Base-by-base conservation (phyloP, 306 rosid genomes). In the Benincasa hispida region DNA sequence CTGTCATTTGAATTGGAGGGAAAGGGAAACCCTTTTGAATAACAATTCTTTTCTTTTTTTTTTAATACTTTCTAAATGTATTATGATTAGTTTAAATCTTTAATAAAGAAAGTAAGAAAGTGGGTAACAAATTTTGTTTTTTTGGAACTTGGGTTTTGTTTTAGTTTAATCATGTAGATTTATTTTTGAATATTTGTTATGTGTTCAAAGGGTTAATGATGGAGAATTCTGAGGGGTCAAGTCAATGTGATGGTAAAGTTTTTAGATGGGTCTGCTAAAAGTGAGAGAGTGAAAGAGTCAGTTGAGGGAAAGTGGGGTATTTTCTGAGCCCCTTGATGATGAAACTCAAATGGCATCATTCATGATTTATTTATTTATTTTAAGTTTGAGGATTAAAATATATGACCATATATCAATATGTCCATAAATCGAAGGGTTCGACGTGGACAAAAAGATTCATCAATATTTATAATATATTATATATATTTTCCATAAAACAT, bases 101-200 rank as follows among this genome's bases (percentile, higher is more conserved):
- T 34, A 35, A 34, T 65, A 35, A 65, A 65, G 72, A 35, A 65
- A 65, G 72, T 65, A 65, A 65, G 72, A 35, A 65, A 65, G 72
- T 65, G 14, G 48, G 68, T 15, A 6, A 61, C 12, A 61, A 61
- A 2, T 14, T 61, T 60, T 61, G 41, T 60, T 60, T 28, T 60
- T 28, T 60, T 60, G 67, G 67, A 30, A 60, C 41, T 60, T 60
- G 67, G 67, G 67, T 60, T 30, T 27, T 45, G 51, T 45, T 35
- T 61, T 28, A 28, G 15, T 28, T 61, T 61, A 61, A 58, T 58
- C 65, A 58, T 25, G 5, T 12, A 5, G 62, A 21, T 57, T 56
- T 56, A 21, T 22, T 59, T 5, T 27, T 10, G 14, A 27, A 27
- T 3, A 13, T 28, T 30, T 62, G 70, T 62, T 27, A 27, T 32